Evolutionary conservation across 108 stramenopile genomes (phyloP), one percentile per base, ranked within the genome.

Genomic region (Nannochloropsis gaditana): DNA sequence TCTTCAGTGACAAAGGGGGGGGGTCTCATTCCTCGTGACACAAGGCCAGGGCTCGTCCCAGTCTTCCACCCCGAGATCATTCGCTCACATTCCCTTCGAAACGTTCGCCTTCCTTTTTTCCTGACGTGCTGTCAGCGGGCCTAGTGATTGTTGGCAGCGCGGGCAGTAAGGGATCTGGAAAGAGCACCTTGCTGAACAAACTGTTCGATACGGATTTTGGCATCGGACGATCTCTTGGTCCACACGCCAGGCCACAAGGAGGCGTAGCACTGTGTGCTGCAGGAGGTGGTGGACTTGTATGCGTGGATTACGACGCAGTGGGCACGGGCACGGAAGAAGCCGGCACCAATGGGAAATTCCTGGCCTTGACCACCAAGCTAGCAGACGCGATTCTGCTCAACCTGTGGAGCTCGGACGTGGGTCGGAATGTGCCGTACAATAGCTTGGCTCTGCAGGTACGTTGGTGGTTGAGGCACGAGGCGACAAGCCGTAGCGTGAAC

Each of bases 181-280:
- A 73, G n/a, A 73, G 59, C 59, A 73, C 59, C 59, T n/a, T 73
- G 59, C 6, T 73, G 19, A 73, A 73, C 59, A 73, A 73, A 2
- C 59, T 73, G 3, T 73, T 73, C n/a, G 59, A 73, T 3, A 73
- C 59, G 4, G 59, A 73, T 73, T 73, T 73, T n/a, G 59, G 59
- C 4, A 2, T 73, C 59, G 59, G 59, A n/a, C 59, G 59, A 15
- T 73, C 59, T 6, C 59, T 73, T 73, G 59, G 59, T 6, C 59
- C 59, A 15, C 19, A 15, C 59, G 59, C 59, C 59, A 1, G 59
- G 59, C 59, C 59, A 73, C 59, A 73, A n/a, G 59, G 59, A 73
- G 59, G 59, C 19, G 59, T 73, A n/a, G 59, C 59, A n/a, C n/a
- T 73, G n/a, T 73, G 59, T n/a, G 59, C 59, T 73, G 59, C 59